phyloP scores from a whole-genome alignment of 78 protist genomes.

The Protostelium mycophagum region DNA sequence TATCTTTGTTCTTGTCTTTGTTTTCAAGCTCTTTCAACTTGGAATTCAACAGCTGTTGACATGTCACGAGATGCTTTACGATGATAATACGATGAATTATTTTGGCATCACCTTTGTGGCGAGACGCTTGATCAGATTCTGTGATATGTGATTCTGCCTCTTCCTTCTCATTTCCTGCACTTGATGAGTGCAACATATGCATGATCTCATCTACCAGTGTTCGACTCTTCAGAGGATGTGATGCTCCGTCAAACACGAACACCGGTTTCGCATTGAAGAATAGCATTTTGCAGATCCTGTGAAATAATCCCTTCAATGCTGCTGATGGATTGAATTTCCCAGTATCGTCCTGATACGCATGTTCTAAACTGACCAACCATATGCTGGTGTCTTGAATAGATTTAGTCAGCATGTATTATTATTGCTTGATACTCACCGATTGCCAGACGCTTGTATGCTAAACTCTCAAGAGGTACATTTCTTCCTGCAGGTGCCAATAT shows the following conservation, averaged over 20 bases:
- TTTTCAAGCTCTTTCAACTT: background rate
- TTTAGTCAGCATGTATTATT: background rate
- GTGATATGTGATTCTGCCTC: conserved; percentile 1
- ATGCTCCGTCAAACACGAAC: conserved; percentile 56
- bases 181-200: background rate
- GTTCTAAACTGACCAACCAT: conserved; percentile 25
- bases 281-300: conserved; percentile 27
- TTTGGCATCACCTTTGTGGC: background rate
- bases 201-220: background rate
- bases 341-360: conserved; percentile 6
- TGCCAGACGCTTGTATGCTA: conserved; percentile 19
- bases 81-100: too few relatives aligned
- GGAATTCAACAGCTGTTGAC: background rate
- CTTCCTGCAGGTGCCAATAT: conserved; percentile 29
- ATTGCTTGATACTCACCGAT: conserved; percentile 5
- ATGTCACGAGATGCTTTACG: background rate
- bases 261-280: conserved; percentile 27
- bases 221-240: conserved; percentile 24
- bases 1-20: background rate
- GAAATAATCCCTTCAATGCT: conserved; percentile 35
- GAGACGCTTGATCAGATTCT: background rate
- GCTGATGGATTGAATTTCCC: conserved; percentile 11
- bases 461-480: conserved; percentile 6
- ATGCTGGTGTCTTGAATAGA: conserved; percentile 18
- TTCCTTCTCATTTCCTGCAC: background rate